These are phyloP conservation scores for Kazachstania taianensis DNA, from an alignment of 805 yeast genomes.

Conservation along the genomic window DNA sequence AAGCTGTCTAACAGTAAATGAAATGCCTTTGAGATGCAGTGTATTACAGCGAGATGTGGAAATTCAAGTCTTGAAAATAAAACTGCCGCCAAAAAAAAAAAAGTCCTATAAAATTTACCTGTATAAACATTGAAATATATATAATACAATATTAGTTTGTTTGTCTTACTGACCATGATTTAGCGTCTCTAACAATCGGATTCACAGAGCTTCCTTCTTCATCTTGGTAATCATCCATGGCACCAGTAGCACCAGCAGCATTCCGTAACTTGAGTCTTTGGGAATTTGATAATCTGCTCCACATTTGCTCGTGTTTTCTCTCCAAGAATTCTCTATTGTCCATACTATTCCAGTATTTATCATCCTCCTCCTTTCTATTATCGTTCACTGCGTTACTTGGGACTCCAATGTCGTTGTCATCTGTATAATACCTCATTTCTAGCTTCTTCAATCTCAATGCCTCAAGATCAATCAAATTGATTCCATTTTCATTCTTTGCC, in stretches of 20 bases:
- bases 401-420: background rate
- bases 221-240: conserved; percentile 3
- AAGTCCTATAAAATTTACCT: conserved; percentile 9
- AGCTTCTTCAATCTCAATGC: conserved; percentile 22
- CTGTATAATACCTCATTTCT: conserved; percentile 11
- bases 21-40: too few relatives aligned
- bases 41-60: too few relatives aligned
- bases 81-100: background rate
- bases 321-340: conserved; percentile 24
- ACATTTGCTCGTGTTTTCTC: conserved; percentile 15
- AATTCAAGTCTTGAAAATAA: too few relatives aligned
- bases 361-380: conserved; percentile 5
- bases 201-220: background rate
- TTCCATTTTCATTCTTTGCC: conserved; percentile 35
- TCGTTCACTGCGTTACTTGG: background rate
- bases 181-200: conserved; percentile 15
- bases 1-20: background rate
- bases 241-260: conserved; percentile 1
- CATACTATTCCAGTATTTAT: conserved; percentile 15
- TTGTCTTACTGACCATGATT: conserved; percentile 19
- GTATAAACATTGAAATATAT: too few relatives aligned
- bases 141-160: too few relatives aligned
- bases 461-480: conserved; percentile 26
- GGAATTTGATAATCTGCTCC: conserved; percentile 6
- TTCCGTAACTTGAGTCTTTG: conserved; percentile 1